These are phyloP conservation scores for Neostapfia colusana DNA, from an alignment of 176 grass and related monocot genomes.

Conservation along the genomic window DNA sequence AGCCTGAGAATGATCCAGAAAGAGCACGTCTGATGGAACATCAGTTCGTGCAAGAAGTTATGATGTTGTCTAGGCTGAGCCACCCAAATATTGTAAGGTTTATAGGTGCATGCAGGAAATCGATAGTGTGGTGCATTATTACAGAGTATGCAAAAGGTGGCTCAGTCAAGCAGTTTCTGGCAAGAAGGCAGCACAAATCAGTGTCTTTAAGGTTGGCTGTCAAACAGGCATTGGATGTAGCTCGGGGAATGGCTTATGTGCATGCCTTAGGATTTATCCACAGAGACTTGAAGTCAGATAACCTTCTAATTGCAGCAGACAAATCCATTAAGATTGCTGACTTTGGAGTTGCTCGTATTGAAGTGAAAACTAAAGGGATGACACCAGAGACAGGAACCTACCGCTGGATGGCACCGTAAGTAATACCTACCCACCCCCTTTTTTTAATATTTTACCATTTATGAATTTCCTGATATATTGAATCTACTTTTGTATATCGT, in stretches of 20 bases:
- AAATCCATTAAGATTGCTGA: constrained; percentile 98
- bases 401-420: constrained; percentile 99
- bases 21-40: constrained; percentile 91
- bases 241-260: constrained; percentile 90
- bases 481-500: too few relatives aligned
- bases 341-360: constrained; percentile 94
- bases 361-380: constrained; percentile 96
- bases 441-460: background rate
- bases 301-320: constrained; percentile 84
- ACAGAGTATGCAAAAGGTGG: constrained; percentile 97
- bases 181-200: constrained; percentile 75
- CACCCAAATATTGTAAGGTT: constrained; percentile 95
- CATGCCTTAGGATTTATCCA: constrained; percentile 95
- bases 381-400: constrained; percentile 98
- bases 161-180: constrained; percentile 84
- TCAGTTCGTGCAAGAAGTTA: constrained; percentile 97
- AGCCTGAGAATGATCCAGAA: constrained; percentile 80
- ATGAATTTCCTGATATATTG: constrained; percentile 10
- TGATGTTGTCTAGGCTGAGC: constrained; percentile 86
- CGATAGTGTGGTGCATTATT: constrained; percentile 94
- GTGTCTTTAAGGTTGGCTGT: constrained; percentile 85
- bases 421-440: constrained; percentile 35
- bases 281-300: constrained; percentile 92
- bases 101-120: constrained; percentile 95
- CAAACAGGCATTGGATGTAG: constrained; percentile 89